A percentile compares a stretch with the other conserved stretches of the same genome.
Conservation (phyloP, 345 rosid species). For the rapeseed (Brassica napus) region Da-Ae NC_063442.1:33483501-33484000, state of each 20-base stretch:
- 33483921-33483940: not conserved
- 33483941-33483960: not conserved
- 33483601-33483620: not conserved
- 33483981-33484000: too few species aligned
- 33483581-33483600: slow-evolving; percentile 25
- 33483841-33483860: not conserved
- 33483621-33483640: not conserved
- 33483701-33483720: slow-evolving; percentile 14
- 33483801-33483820: not conserved
- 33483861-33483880: not conserved
- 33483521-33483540: not conserved
- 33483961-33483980: not conserved
- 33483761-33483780: not conserved
- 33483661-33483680: slow-evolving; percentile 12
- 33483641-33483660: slow-evolving; percentile 6
- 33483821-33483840: not conserved
- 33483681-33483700: not conserved
- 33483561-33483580: not conserved
- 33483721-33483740: slow-evolving; percentile 9
- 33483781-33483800: not conserved
- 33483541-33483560: slow-evolving; percentile 6
- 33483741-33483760: slow-evolving; percentile 2
- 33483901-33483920: not conserved
- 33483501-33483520: not conserved
- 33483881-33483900: not conserved